Base-by-base conservation (phyloP, 805 yeast genomes). In the Clavispora fructus region DNA sequence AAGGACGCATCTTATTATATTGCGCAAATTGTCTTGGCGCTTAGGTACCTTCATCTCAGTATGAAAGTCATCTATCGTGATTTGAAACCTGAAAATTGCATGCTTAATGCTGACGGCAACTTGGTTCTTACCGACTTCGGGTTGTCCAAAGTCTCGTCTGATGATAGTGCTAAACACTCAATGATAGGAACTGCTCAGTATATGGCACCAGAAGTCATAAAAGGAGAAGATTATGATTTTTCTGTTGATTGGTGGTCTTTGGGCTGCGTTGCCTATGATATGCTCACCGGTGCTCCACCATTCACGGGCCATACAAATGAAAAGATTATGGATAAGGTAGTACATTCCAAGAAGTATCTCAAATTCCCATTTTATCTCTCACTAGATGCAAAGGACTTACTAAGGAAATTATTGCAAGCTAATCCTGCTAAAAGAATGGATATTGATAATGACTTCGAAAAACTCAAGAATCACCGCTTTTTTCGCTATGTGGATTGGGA, bases 231-330 rank as follows among this genome's bases (percentile, higher is more conserved):
- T 14, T 90, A 89, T 62, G 89, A 85, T 55, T 83, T 79, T 44
- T 75, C 81, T 29, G 94, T 90, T 41, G 97, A 89, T 63, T 89
- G 96, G 91, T 89, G 96, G 89, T 87, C 96, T 0, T 67, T 89
- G 27, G 97, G 97, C 0, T 85, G 95, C 41, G 83, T 89, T 10
- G 71, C 83, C 40, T 86, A 69, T 57, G 96, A 90, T 61, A 75
- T 89, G 77, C 69, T 89, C 42, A 83, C 91, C 0, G 96, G 96
- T 0, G 75, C 82, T 41, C 96, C 97, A 0, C 96, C 96, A 1
- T 88, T 87, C 63, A 85, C 94, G 0, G 97, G 96, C 3, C 83
- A 78, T 45, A 86, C 85, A 56, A 84, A 85, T 57, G 83, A 85
- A 60, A 78, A 76, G 39, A 86, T 89, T 28, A 75, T 85, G 67